A percentile compares a stretch with the other conserved stretches of the same genome.
These are phyloP conservation scores for Coccomyxa subellipsoidea DNA, from an alignment of 163 green algal species.

Conservation along the genomic window DNA sequence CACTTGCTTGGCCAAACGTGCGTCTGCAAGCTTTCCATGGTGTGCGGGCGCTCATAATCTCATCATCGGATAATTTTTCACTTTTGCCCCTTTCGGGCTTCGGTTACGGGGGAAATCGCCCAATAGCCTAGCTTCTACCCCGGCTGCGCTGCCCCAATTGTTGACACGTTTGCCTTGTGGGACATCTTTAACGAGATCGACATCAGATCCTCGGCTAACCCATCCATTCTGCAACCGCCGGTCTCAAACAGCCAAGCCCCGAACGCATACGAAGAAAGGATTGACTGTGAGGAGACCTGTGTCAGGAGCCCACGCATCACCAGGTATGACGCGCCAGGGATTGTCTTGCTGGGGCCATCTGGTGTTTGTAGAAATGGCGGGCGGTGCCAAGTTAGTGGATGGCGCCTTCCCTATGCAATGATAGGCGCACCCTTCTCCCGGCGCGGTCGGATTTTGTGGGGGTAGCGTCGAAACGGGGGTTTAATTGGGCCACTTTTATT, in stretches of 20 bases:
- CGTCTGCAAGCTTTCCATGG: not conserved
- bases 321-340: not conserved
- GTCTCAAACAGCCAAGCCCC: too few species aligned
- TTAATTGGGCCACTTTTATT: too few species aligned
- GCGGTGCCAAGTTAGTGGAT: not conserved
- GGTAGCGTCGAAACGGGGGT: too few species aligned
- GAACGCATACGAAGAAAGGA: not conserved
- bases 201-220: not conserved
- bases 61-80: not conserved
- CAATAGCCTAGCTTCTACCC: not conserved
- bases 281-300: not conserved
- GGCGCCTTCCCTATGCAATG: not conserved
- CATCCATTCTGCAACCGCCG: not conserved
- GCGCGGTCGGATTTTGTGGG: too few species aligned
- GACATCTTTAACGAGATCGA: not conserved
- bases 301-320: not conserved
- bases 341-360: not conserved
- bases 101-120: not conserved
- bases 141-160: not conserved
- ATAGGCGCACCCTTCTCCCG: too few species aligned
- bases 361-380: not conserved
- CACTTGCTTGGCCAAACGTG: not conserved
- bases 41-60: not conserved
- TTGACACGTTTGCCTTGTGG: not conserved
- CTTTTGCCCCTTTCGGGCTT: not conserved